phyloP scores from a whole-genome alignment of 805 yeast genomes.

The Hanseniaspora nectarophila region DNA sequence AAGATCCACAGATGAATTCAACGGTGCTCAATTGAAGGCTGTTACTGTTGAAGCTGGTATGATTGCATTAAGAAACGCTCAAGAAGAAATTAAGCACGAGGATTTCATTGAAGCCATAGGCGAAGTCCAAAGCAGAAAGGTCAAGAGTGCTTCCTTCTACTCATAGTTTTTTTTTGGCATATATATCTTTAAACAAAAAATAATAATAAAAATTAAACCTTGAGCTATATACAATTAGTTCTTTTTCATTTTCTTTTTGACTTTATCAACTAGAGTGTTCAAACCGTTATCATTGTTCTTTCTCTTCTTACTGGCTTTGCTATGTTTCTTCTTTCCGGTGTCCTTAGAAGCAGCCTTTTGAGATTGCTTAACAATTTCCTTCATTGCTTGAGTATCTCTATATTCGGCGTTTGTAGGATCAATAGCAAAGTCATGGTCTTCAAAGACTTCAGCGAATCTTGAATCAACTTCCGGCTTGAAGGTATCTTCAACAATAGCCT shows the following conservation, averaged over 20 bases:
- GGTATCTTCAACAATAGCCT: constrained; percentile 41
- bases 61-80: constrained; percentile 96
- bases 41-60: constrained; percentile 99
- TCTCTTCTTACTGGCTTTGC: constrained; percentile 16
- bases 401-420: constrained; percentile 89
- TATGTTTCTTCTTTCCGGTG: constrained; percentile 20
- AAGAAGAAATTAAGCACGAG: constrained; percentile 82
- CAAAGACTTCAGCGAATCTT: constrained; percentile 73
- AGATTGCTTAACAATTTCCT: constrained; percentile 65
- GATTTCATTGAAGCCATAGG: constrained; percentile 97
- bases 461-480: constrained; percentile 72
- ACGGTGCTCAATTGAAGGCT: constrained; percentile 97
- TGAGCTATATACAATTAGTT: background rate
- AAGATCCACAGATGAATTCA: constrained; percentile 94
- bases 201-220: background rate
- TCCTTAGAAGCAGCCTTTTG: constrained; percentile 35
- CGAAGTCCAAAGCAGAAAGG: constrained; percentile 95
- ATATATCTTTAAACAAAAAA: constrained; percentile 3
- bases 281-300: constrained; percentile 17
- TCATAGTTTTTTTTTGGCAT: constrained; percentile 48
- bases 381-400: constrained; percentile 80
- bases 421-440: constrained; percentile 81
- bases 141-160: constrained; percentile 88
- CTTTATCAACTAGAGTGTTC: constrained; percentile 37
- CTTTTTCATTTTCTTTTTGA: constrained; percentile 33